Evolutionary conservation across 1,284 basidiomycete genomes (phyloP).

Genomic region (Pseudozyma sp.): DNA sequence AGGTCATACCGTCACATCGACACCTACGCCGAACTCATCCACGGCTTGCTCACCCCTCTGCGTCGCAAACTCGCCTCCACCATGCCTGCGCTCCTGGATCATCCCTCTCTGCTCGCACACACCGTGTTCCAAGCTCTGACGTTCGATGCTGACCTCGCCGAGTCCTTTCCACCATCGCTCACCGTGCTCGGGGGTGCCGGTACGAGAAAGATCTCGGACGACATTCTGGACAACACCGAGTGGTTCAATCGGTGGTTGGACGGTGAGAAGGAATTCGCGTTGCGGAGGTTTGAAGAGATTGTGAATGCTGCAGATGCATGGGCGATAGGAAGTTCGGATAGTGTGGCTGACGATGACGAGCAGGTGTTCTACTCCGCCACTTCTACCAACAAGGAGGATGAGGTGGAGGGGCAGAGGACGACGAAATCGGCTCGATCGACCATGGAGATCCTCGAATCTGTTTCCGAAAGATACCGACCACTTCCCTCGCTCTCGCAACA

Average conservation of each 20-base stretch:
- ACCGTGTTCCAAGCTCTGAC: conserved; percentile 90
- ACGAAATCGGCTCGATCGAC: conserved; percentile 55
- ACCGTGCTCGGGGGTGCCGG: conserved; percentile 46
- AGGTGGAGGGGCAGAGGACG: conserved; percentile 28
- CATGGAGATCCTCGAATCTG: conserved; percentile 52
- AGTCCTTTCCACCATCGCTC: conserved; percentile 40
- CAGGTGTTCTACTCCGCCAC: conserved; percentile 19
- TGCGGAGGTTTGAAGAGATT: conserved; percentile 83
- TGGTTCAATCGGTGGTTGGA: conserved; percentile 91
- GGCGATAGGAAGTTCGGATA: conserved; percentile 79
- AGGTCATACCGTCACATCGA: conserved; percentile 69
- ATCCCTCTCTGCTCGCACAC: conserved; percentile 89
- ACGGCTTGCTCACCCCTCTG: conserved; percentile 55
- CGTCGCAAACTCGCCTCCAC: conserved; percentile 58
- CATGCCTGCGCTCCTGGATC: conserved; percentile 79
- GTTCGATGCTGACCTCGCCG: conserved; percentile 83
- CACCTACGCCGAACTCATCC: conserved; percentile 60
- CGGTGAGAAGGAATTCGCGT: conserved; percentile 74
- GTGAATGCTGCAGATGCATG: conserved; percentile 86
- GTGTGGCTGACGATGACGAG: conserved; percentile 72
- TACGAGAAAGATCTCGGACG: conserved; percentile 71
- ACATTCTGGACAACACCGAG: conserved; percentile 82
- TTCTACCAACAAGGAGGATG: background rate
- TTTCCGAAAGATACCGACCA: conserved; percentile 85
- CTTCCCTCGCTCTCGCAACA: conserved; percentile 82